Evolutionary conservation across 2,329 filamentous ascomycete species (phyloP), one percentile per base, ranked within the genome.

Genomic region (Paracamarosporium sp.): DNA sequence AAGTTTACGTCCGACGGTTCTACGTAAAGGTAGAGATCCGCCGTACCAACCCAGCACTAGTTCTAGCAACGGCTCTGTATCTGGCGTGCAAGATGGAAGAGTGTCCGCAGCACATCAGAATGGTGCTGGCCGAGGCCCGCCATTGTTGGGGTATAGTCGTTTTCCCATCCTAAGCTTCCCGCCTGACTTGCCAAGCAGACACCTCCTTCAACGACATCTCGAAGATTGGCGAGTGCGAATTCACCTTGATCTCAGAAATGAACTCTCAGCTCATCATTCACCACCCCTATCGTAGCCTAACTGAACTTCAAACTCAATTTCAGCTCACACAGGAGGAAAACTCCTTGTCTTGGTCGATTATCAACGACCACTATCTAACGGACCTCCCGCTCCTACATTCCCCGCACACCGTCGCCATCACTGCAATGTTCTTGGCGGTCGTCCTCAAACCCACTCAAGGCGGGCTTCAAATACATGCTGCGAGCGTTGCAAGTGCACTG

Each of bases 11-110:
- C 67, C 94, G 96, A 71, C 88, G 95, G 58, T 98, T 97, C 82
- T 98, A 97, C 77, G 88, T 88, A 44, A 92, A 90, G 67, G 90
- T 97, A 67, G 93, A 97, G 71, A 93, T 98, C 63, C 90, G 94
- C 56, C 88, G 90, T 62, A 97, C 93, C 46, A 99, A 98, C 69
- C 93, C 94, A 4, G 97, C 96, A 73, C 87, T 98, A 33, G 88
- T 98, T 57, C 85, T 97, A 63, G 90, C 93, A n/a, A 98, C 95
- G 1, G 91, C 94, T 5, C 85, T 98, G 59, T 99, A 99, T 76
- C 83, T 99, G 33, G 93, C 95, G 20, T 97, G 93, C 81, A 99
- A 99, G 79, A 97, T 96, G 87, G 95, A 99, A 76, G 95, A 99
- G 77, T 93, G 89, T 50, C 95, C 95, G 2, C 94, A 98, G 76